These are phyloP conservation scores for Mortierella sp. DNA, from an alignment of 371 early-diverging fungal genomes.

Conservation along the genomic window DNA sequence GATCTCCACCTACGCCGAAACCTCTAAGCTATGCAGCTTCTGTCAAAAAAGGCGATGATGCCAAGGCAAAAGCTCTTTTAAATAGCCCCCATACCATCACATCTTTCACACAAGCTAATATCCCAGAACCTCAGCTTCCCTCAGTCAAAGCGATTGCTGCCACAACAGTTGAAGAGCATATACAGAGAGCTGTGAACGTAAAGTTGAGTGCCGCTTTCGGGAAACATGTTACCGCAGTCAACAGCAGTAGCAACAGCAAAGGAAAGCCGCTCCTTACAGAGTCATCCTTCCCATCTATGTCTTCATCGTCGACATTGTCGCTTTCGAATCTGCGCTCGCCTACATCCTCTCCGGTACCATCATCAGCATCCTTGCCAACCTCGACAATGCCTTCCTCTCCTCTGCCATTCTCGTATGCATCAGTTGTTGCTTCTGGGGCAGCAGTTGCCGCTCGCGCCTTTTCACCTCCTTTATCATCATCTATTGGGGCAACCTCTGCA, in stretches of 20 bases:
- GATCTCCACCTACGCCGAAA: slow-evolving; percentile 1
- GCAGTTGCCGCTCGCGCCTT: slow-evolving; percentile 33
- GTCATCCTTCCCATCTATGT: neutral
- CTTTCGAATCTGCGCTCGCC: neutral
- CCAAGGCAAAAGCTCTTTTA: slow-evolving; percentile 13
- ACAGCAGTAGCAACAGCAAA: slow-evolving; percentile 6
- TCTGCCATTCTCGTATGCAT: slow-evolving; percentile 43
- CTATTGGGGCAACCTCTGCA: slow-evolving; percentile 8
- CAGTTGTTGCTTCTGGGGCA: slow-evolving; percentile 47
- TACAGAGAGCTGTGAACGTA: slow-evolving; percentile 18
- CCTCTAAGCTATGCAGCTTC: slow-evolving; percentile 42
- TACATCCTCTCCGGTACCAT: slow-evolving; percentile 6
- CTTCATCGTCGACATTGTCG: neutral
- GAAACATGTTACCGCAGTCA: neutral
- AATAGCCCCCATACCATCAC: slow-evolving; percentile 28
- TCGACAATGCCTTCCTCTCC: neutral
- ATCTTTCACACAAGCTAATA: slow-evolving; percentile 46
- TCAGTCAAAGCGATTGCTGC: neutral
- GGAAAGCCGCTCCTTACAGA: slow-evolving; percentile 6
- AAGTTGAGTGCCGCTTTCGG: slow-evolving; percentile 3
- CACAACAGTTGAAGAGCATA: slow-evolving; percentile 17
- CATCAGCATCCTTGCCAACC: slow-evolving; percentile 2
- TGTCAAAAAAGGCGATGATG: slow-evolving; percentile 28
- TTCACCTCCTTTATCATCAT: slow-evolving; percentile 23
- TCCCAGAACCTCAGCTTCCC: slow-evolving; percentile 33